Evolutionary conservation across 1,284 basidiomycete genomes (phyloP).

Genomic region (Clitocybe nebularis): DNA sequence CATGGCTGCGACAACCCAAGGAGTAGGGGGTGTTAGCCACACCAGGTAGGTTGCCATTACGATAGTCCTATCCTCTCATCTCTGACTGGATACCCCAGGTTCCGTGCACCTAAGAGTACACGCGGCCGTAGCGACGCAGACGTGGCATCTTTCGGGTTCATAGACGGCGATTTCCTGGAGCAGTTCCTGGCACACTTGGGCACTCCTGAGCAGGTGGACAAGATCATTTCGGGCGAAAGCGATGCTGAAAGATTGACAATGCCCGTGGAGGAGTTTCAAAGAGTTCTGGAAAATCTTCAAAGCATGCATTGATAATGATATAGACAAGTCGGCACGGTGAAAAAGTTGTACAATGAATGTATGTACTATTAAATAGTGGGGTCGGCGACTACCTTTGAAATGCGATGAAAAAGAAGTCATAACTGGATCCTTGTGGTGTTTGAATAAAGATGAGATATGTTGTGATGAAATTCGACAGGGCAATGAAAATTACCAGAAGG

Average conservation of each 20-base stretch:
- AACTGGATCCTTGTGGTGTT: no score
- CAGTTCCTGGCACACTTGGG: conserved; percentile 47
- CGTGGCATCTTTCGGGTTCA: conserved; percentile 64
- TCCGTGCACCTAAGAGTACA: conserved; percentile 59
- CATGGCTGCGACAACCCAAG: conserved; percentile 53
- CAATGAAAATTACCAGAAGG: conserved; percentile 20
- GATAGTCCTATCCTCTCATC: conserved; percentile 5
- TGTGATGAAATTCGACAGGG: conserved; percentile 1
- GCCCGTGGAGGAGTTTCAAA: conserved; percentile 40
- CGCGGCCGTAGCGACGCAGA: conserved; percentile 56
- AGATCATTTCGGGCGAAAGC: conserved; percentile 50
- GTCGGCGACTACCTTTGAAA: conserved; percentile 4
- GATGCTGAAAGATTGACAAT: conserved; percentile 51
- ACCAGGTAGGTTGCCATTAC: conserved; percentile 66
- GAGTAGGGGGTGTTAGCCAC: conserved; percentile 62
- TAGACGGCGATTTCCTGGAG: conserved; percentile 89
- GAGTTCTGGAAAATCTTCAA: conserved; percentile 56
- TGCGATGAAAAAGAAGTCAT: neutral
- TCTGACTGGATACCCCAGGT: no score
- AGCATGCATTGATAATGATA: conserved; percentile 50
- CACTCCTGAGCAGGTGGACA: conserved; percentile 29
- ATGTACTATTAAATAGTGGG: conserved; percentile 18
- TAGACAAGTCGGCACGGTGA: conserved; percentile 2
- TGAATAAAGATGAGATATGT: neutral
- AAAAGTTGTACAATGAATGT: conserved; percentile 12